Base-by-base conservation (phyloP, 2,329 filamentous ascomycete species). In the Microthyrium microscopicum region DNA sequence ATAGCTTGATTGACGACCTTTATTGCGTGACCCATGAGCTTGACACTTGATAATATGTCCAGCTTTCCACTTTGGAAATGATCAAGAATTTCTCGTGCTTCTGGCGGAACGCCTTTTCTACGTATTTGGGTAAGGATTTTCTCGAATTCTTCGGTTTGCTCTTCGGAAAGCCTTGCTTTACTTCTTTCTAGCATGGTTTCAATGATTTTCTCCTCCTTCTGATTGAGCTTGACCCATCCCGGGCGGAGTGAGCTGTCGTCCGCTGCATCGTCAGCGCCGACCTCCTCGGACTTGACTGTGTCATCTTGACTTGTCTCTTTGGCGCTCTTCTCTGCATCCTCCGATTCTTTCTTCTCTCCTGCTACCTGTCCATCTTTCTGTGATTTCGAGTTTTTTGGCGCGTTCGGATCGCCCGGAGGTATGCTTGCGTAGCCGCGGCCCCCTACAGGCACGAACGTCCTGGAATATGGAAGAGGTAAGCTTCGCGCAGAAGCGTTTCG, bases 61-160 rank as follows among this genome's bases (percentile, higher is more conserved):
- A 66, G 47, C 41, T 61, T 55, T 20, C 60, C 59, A 20, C 60
- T 64, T 51, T 50, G 57, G 46, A 60, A 56, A 41, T 64, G 63
- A 32, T 71, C 62, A 52, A 76, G 66, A 33, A 77, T 64, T 41
- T 76, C 66, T 35, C 68, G 66, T 13, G 83, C 56, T 48, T 83
- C 80, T 16, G 57, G 46, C 1, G 82, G 80, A 12, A 83, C 69
- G 7, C 83, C 83, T 26, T 73, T 64, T 39, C 64, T 62, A 55
- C 74, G 71, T 39, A 87, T 64, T 19, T 66, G 59, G 5, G 22
- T 13, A n/a, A 79, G 55, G 6, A 73, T 62, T 30, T 68, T 62
- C 38, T 72, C 63, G 38, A 84, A 53, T 16, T 65, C 57, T 32
- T 69, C 55, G 25, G 62, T 61, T 53, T 81, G 73, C n/a, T 64